Conservation (phyloP, 2,329 filamentous ascomycete species). For the Tolypocladium tundrense region DNA sequence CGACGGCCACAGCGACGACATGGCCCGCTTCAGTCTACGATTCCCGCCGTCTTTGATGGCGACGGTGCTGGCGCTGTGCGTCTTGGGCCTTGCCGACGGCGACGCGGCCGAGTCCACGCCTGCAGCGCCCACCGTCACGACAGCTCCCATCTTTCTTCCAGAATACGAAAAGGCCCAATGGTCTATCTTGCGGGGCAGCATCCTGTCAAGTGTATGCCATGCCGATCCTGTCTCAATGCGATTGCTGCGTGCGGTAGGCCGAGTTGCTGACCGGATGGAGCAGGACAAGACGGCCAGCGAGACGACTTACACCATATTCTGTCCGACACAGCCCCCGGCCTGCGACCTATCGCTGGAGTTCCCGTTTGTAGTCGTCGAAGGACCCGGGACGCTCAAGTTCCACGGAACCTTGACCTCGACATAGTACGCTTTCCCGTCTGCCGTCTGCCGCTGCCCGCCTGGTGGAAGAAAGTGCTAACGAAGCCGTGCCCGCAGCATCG, state of each 20-base stretch:
- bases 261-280: neutral
- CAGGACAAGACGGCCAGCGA: constrained; percentile 24
- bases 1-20: neutral
- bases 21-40: neutral
- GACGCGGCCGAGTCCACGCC: constrained; percentile 3
- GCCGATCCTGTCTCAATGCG: neutral
- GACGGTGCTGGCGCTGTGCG: constrained; percentile 14
- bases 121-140: constrained; percentile 19
- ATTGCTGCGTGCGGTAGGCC: neutral
- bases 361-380: constrained; percentile 36
- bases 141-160: constrained; percentile 34
- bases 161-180: constrained; percentile 31
- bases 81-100: constrained; percentile 8
- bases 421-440: constrained; percentile 21
- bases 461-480: neutral
- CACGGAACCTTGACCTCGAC: constrained; percentile 31
- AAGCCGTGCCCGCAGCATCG: constrained; percentile 22
- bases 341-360: constrained; percentile 35
- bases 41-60: constrained; percentile 11
- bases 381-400: constrained; percentile 32
- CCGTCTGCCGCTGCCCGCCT: neutral
- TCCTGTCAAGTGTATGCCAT: constrained; percentile 29
- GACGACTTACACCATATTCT: constrained; percentile 40
- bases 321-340: constrained; percentile 27
- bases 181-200: constrained; percentile 33